These are phyloP conservation scores for Didymella keratinophila DNA, from an alignment of 2,329 filamentous ascomycete genomes.

Conservation along the genomic window DNA sequence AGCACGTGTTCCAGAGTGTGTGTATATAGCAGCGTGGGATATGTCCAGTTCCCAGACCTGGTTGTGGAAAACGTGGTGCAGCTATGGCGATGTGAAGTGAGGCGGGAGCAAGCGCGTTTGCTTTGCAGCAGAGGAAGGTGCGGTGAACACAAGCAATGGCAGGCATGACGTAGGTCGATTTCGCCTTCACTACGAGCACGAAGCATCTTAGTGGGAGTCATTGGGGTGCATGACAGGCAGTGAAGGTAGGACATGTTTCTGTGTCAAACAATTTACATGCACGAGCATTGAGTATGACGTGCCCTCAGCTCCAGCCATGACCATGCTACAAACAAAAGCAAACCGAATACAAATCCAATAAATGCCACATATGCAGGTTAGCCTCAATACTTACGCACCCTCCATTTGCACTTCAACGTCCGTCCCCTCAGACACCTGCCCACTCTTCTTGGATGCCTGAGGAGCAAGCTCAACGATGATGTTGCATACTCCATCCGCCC, in stretches of 20 bases:
- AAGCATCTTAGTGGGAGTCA: too few relatives aligned
- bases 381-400: not conserved
- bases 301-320: not conserved
- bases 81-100: not conserved
- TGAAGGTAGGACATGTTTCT: not conserved
- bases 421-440: not conserved
- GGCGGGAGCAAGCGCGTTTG: constrained; percentile 11
- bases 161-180: not conserved
- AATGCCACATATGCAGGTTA: not conserved
- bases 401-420: constrained; percentile 5
- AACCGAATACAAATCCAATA: not conserved
- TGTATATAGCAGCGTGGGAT: not conserved
- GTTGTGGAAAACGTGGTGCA: not conserved
- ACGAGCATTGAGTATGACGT: not conserved
- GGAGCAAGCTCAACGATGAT: constrained; percentile 40
- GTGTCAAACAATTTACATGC: not conserved
- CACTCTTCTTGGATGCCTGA: not conserved
- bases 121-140: not conserved
- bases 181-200: not conserved
- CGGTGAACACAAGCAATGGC: not conserved
- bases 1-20: not conserved
- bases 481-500: constrained; percentile 43
- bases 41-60: not conserved
- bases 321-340: not conserved
- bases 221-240: not conserved